Base-by-base conservation (phyloP, 2,329 filamentous ascomycete genomes). In the Colletotrichum melonis region DNA sequence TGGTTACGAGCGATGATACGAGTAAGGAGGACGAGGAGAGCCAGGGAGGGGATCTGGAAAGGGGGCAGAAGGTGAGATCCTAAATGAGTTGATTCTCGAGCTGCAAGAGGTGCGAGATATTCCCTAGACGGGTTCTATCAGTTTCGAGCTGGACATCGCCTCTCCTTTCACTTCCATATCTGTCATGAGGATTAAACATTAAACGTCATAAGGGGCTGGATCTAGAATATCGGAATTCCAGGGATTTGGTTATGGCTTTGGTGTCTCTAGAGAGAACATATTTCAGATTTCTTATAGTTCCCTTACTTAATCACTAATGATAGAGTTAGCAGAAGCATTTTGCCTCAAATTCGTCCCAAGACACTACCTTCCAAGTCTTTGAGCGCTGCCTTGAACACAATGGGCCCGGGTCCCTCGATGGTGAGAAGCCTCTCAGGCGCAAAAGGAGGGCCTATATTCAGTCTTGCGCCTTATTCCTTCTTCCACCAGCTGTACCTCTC, bases 1-100 rank as follows among this genome's bases (percentile, higher is more conserved):
- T 80, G 7, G 73, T 76, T 16, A 64, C 69, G 35, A 69, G 69
- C n/a, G 69, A 78, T 35, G 69, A 64, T 32, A 54, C 67, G 5
- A 49, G 35, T 4, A 49, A 54, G 16, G 55, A 71, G 49, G 56
- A 66, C 24, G 16, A 26, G 38, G 54, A 56, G 5, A 30, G 49
- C 11, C 28, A 58, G 5, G 24, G 12, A 49, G 42, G 42, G 42
- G 60, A 70, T 22, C 5, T 62, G 28, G 71, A 73, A 46, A 71
- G 24, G 56, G 49, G 67, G 12, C 9, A 5, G 9, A 26, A 66
- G 49, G 22, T 26, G 16, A 16, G 22, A n/a, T 32, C 12, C 4
- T 67, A 26, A 64, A 19, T n/a, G 14, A 8, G n/a, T 6, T 55
- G 8, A 8, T 9, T 16, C 38, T 38, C 16, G 22, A 26, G 28